Conservation (phyloP, 2,329 filamentous ascomycete species). For the Sclerotinia trifoliorum region DNA sequence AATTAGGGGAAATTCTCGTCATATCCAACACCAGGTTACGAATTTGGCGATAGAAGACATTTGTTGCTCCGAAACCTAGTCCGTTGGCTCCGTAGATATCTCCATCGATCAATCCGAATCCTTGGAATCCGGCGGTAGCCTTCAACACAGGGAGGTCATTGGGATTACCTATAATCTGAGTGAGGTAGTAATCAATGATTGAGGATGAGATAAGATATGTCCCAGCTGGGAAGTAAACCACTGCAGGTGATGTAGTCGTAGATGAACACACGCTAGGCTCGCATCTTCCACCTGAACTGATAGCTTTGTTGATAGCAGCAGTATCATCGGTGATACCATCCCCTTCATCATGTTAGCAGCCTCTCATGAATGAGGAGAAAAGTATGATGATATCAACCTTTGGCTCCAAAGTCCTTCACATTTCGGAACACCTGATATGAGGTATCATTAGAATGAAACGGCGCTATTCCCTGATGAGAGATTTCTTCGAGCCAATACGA, state of each 20-base stretch:
- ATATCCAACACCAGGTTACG: constrained; percentile 64
- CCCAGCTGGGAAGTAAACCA: constrained; percentile 36
- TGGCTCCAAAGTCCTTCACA: constrained; percentile 33
- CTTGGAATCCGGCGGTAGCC: constrained; percentile 65
- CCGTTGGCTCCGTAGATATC: constrained; percentile 72
- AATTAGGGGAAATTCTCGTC: constrained; percentile 35
- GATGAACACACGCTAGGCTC: constrained; percentile 49
- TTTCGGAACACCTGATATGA: constrained; percentile 30
- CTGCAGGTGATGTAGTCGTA: constrained; percentile 49
- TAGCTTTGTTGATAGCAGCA: constrained; percentile 68
- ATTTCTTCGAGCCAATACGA: constrained; percentile 31
- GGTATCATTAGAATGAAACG: constrained; percentile 24
- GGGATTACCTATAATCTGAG: constrained; percentile 36
- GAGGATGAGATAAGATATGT: constrained; percentile 35
- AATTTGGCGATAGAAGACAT: constrained; percentile 64
- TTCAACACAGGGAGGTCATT: constrained; percentile 66
- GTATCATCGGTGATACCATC: constrained; percentile 77
- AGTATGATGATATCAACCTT: constrained; percentile 23
- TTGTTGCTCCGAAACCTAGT: constrained; percentile 75
- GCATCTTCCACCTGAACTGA: constrained; percentile 31
- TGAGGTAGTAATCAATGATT: constrained; percentile 33
- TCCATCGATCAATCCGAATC: constrained; percentile 76
- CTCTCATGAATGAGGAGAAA: constrained; percentile 75
- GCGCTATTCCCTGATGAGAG: constrained; percentile 27
- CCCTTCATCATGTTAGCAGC: constrained; percentile 69